phyloP scores from a whole-genome alignment of 2,329 filamentous ascomycete genomes.

The Claviceps maximensis region DNA sequence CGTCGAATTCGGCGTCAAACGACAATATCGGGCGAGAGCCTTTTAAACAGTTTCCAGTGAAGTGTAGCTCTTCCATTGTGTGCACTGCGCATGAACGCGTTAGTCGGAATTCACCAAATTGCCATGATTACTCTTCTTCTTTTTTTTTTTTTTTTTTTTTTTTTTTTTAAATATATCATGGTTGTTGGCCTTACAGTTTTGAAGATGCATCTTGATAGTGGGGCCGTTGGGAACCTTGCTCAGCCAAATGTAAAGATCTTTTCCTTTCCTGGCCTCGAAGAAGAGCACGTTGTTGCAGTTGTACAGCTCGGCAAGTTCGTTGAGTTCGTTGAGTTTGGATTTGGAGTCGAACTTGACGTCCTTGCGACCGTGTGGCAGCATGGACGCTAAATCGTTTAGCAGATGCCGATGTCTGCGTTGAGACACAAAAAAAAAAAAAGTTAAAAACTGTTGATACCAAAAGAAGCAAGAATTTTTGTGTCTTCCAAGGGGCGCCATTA shows the following conservation, averaged over 20 bases:
- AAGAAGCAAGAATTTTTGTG: background rate
- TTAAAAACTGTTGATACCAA: background rate
- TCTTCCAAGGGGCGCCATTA: background rate
- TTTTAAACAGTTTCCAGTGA: slow-evolving; percentile 93
- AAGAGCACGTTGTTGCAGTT: slow-evolving; percentile 93
- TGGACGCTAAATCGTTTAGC: slow-evolving; percentile 72
- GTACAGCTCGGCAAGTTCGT: slow-evolving; percentile 64
- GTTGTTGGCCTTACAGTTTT: slow-evolving; percentile 56
- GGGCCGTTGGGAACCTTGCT: slow-evolving; percentile 68
- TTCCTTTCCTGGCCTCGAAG: slow-evolving; percentile 86
- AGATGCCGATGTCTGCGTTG: slow-evolving; percentile 71
- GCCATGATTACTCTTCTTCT: background rate
- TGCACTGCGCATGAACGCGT: slow-evolving; percentile 47
- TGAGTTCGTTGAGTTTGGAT: slow-evolving; percentile 70
- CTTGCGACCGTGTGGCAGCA: slow-evolving; percentile 86
- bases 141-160: background rate
- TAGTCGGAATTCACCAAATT: slow-evolving; percentile 8
- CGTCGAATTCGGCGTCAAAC: slow-evolving; percentile 80
- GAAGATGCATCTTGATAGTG: slow-evolving; percentile 56
- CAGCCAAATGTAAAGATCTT: slow-evolving; percentile 91
- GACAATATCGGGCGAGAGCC: slow-evolving; percentile 82
- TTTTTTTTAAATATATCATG: no score
- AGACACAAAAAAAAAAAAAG: background rate
- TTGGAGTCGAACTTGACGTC: slow-evolving; percentile 97
- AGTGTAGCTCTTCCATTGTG: slow-evolving; percentile 93